Evolutionary conservation across 352 stramenopile genomes (phyloP).

Genomic region (Phytophthora tentaculata): DNA sequence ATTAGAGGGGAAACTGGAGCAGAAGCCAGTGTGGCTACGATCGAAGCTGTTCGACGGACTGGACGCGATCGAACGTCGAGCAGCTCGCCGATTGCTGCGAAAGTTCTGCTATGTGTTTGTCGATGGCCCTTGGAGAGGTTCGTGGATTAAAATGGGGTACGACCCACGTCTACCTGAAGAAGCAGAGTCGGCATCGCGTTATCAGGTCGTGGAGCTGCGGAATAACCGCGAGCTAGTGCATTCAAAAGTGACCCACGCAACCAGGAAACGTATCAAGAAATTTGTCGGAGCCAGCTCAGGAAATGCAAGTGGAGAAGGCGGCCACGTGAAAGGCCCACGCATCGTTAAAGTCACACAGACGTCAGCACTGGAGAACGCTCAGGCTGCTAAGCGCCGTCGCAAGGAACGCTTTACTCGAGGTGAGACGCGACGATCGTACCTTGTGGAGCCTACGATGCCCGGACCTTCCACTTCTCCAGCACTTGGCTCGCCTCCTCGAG

Average conservation of each 20-base stretch:
- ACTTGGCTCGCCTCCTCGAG: constrained; percentile 11
- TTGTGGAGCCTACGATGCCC: constrained; percentile 49
- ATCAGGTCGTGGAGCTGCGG: constrained; percentile 81
- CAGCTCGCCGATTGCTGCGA: constrained; percentile 61
- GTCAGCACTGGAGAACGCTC: constrained; percentile 65
- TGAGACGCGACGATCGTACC: constrained; percentile 64
- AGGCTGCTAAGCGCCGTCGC: constrained; percentile 63
- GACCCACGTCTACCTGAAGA: constrained; percentile 53
- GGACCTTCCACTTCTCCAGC: neutral
- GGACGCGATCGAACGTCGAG: constrained; percentile 64
- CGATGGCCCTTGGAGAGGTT: constrained; percentile 80
- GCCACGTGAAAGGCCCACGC: constrained; percentile 64
- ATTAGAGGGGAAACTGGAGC: constrained; percentile 58
- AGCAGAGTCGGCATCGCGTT: constrained; percentile 51
- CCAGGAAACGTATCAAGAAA: constrained; percentile 73
- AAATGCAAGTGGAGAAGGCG: constrained; percentile 40
- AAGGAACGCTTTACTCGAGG: constrained; percentile 74
- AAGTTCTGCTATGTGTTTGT: constrained; percentile 88
- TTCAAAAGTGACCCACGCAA: constrained; percentile 75
- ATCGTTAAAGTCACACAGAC: constrained; percentile 83
- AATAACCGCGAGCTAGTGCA: constrained; percentile 86
- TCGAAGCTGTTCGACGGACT: constrained; percentile 74
- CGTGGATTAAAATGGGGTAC: constrained; percentile 86
- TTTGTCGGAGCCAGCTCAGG: constrained; percentile 36
- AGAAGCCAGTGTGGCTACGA: constrained; percentile 80